phyloP scores from a whole-genome alignment of 257 asterid species.

The Perilla frutescens region DNA sequence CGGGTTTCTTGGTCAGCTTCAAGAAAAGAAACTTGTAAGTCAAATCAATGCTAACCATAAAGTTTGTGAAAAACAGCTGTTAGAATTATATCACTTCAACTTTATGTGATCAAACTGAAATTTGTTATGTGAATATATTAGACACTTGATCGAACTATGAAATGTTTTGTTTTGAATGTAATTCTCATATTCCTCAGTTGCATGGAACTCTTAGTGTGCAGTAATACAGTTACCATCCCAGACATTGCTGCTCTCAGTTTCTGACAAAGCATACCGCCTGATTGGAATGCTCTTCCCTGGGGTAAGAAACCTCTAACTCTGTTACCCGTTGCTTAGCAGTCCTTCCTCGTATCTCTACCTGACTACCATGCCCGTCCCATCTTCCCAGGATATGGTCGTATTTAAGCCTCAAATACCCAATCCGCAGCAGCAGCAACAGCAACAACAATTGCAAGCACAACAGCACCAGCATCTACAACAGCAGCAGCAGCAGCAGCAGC shows the following conservation, averaged over 20 bases:
- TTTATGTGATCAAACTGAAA: not conserved
- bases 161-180: not conserved
- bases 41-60: constrained; percentile 19
- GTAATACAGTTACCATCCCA: constrained; percentile 93
- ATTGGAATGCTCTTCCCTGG: constrained; percentile 96
- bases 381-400: constrained; percentile 81
- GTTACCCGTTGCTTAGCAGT: not conserved
- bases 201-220: constrained; percentile 66
- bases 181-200: constrained; percentile 31
- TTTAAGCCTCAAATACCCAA: constrained; percentile 76
- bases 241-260: constrained; percentile 78
- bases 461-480: constrained; percentile 49
- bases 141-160: not conserved
- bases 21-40: constrained; percentile 94
- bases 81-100: not conserved
- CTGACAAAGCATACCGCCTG: constrained; percentile 79
- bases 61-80: constrained; percentile 7
- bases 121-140: not conserved
- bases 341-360: constrained; percentile 6
- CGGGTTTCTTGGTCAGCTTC: constrained; percentile 87
- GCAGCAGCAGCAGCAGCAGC: constrained; percentile 41
- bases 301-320: constrained; percentile 43
- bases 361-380: not conserved
- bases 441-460: constrained; percentile 50
- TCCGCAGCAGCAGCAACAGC: constrained; percentile 45